These are phyloP conservation scores for Coemansia sp. DNA, from an alignment of 192 early-diverging fungal genomes.

Conservation along the genomic window DNA sequence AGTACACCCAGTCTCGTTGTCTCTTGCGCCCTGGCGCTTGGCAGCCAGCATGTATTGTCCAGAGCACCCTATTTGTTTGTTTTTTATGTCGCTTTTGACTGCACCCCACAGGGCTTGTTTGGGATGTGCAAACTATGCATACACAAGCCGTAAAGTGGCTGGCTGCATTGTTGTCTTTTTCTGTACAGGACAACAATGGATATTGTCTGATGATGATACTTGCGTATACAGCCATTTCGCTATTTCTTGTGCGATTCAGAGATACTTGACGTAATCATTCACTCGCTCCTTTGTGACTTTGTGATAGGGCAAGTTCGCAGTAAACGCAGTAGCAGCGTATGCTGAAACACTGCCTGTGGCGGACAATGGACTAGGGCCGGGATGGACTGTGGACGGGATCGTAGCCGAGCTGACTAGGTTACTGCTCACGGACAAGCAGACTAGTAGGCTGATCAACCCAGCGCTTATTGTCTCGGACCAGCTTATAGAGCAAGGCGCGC, in stretches of 20 bases:
- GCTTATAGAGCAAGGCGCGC: conserved; percentile 45
- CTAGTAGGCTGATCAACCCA: conserved; percentile 50
- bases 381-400: conserved; percentile 38
- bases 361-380: conserved; percentile 3
- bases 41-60: background rate
- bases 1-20: background rate
- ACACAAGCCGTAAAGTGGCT: background rate
- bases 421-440: conserved; percentile 41
- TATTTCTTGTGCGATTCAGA: background rate
- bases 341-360: conserved; percentile 27
- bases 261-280: background rate
- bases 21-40: background rate
- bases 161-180: conserved; percentile 1
- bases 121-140: background rate
- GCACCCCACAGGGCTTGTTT: background rate
- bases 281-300: too few relatives aligned
- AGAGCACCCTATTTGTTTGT: background rate
- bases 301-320: conserved; percentile 47
- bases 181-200: background rate
- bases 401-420: conserved; percentile 44
- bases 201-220: background rate
- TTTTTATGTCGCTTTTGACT: background rate
- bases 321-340: conserved; percentile 43
- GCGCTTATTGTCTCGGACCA: conserved; percentile 49
- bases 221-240: background rate